These are phyloP conservation scores for Cotoneaster glaucophyllus DNA, from an alignment of 306 rosid species.

Conservation along the genomic window DNA sequence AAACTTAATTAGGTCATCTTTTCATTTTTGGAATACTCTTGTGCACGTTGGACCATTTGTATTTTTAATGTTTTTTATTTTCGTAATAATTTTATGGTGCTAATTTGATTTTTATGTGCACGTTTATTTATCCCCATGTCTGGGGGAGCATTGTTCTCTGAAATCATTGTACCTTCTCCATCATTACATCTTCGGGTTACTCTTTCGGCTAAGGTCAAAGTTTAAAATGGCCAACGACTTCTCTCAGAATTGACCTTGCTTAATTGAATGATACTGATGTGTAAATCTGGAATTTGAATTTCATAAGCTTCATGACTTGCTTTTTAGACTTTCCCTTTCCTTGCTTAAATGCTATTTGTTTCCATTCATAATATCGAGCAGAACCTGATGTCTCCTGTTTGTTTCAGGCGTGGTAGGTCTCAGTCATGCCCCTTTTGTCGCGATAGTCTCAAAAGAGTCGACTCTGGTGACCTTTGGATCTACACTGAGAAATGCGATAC, in stretches of 20 bases:
- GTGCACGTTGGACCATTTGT: not conserved
- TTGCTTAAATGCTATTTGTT: not conserved
- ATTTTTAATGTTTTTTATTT: not conserved
- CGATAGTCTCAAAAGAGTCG: conserved; percentile 63
- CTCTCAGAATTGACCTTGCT: not conserved
- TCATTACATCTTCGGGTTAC: not conserved
- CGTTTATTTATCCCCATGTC: not conserved
- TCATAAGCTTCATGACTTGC: not conserved
- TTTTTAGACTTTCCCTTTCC: not conserved
- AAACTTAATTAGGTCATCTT: not conserved
- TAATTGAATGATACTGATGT: not conserved
- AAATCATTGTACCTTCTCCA: not conserved
- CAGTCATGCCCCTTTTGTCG: conserved; percentile 92
- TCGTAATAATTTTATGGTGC: not conserved
- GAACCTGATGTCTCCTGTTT: conserved; percentile 9
- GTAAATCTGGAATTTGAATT: not conserved
- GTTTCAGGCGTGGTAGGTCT: conserved; percentile 63
- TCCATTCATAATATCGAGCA: not conserved
- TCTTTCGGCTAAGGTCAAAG: not conserved
- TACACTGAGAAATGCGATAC: conserved; percentile 54
- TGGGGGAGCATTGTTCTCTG: not conserved
- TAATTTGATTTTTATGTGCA: not conserved
- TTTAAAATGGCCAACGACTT: not conserved
- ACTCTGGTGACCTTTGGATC: conserved; percentile 83
- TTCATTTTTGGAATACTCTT: not conserved